These are phyloP conservation scores for Thielaviopsis euricoi DNA, from an alignment of 2,329 filamentous ascomycete species.

Conservation along the genomic window DNA sequence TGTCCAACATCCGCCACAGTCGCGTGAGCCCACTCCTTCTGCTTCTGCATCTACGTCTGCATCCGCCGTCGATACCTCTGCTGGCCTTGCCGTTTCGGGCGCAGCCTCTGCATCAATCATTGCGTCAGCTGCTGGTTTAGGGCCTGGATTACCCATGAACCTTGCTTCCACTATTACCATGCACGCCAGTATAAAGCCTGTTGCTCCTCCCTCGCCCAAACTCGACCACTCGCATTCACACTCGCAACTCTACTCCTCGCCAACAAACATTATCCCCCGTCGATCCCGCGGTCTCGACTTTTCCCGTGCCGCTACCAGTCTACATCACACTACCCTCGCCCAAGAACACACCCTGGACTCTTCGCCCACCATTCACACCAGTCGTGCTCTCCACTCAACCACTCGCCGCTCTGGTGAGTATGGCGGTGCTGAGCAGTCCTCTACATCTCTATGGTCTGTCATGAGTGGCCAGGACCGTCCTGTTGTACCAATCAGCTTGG, in stretches of 20 bases:
- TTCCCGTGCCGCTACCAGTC: slow-evolving; percentile 77
- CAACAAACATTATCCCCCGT: slow-evolving; percentile 73
- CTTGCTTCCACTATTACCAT: not conserved
- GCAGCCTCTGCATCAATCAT: not conserved
- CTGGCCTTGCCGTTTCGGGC: not conserved
- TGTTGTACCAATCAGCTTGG: slow-evolving; percentile 59
- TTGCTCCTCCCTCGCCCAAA: slow-evolving; percentile 61
- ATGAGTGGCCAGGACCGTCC: slow-evolving; percentile 54
- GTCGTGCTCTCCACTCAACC: slow-evolving; percentile 38
- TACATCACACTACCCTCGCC: slow-evolving; percentile 89
- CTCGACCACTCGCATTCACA: slow-evolving; percentile 44
- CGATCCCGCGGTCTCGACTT: slow-evolving; percentile 86
- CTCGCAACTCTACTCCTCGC: slow-evolving; percentile 70
- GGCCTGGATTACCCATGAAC: not conserved
- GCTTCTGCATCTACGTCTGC: no score
- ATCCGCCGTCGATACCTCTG: not conserved
- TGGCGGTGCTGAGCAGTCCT: slow-evolving; percentile 42
- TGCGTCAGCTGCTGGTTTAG: not conserved
- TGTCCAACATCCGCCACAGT: not conserved
- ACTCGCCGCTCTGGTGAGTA: slow-evolving; percentile 35
- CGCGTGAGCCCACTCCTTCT: not conserved
- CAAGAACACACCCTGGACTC: slow-evolving; percentile 79
- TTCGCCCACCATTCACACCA: slow-evolving; percentile 60
- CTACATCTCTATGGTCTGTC: slow-evolving; percentile 55
- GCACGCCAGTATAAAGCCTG: slow-evolving; percentile 26